A percentile compares a stretch with the other conserved stretches of the same genome.
phyloP scores from a whole-genome alignment of 768 basidiomycete species.

The Russula ochroleuca region DNA sequence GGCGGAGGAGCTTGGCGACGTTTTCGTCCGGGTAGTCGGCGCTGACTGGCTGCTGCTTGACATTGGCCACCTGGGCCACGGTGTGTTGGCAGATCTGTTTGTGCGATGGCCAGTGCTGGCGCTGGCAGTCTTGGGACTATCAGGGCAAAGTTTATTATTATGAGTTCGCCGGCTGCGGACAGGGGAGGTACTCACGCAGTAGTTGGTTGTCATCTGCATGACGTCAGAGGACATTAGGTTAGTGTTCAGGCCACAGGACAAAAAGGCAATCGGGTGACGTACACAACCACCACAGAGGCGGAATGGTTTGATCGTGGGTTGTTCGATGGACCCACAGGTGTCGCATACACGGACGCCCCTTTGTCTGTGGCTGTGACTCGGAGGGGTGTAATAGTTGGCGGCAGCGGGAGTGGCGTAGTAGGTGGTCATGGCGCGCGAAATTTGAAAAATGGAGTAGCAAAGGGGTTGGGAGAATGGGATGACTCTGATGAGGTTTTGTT shows the following conservation, averaged over 20 bases:
- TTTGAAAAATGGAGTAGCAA: conserved; percentile 1
- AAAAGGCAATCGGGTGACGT: conserved; percentile 39
- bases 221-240: conserved; percentile 1
- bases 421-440: conserved; percentile 34
- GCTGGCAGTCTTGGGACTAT: conserved; percentile 77
- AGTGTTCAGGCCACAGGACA: conserved; percentile 13
- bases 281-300: conserved; percentile 82
- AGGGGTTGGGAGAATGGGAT: conserved; percentile 3
- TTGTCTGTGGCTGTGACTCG: conserved; percentile 46
- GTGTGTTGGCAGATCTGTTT: conserved; percentile 80
- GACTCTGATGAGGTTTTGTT: conserved; percentile 11
- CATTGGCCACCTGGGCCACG: conserved; percentile 53
- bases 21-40: conserved; percentile 53
- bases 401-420: conserved; percentile 68
- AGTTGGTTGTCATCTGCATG: conserved; percentile 74
- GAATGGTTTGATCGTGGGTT: conserved; percentile 57
- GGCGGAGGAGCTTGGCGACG: conserved; percentile 67
- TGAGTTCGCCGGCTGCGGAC: background rate
- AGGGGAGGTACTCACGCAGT: conserved; percentile 51
- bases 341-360: conserved; percentile 78
- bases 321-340: conserved; percentile 67
- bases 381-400: conserved; percentile 67
- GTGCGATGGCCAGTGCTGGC: conserved; percentile 70
- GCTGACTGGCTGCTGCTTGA: conserved; percentile 44
- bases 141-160: background rate